Base-by-base conservation (phyloP, 768 basidiomycete species). In the Psilocybe tampanensis region DNA sequence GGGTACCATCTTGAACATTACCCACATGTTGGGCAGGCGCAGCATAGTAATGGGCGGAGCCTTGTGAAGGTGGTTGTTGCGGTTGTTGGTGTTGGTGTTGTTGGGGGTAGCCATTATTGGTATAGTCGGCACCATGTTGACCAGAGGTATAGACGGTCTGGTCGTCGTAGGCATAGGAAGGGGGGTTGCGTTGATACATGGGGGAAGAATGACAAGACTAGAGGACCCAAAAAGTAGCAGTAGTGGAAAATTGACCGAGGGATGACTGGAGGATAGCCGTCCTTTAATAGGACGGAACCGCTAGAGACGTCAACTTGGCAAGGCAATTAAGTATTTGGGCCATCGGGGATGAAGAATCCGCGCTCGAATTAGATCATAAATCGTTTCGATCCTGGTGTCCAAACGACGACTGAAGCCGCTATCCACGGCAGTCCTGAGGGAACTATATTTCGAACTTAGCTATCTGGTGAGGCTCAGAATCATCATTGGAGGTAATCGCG, bases 271-370 rank as follows among this genome's bases (percentile, higher is more conserved):
- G 62, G 59, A 52, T 64, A 64, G 60, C 36, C 36, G 74, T 70
- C 71, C 72, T 78, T 80, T 78, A 79, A 76, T 76, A 77, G 68
- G 66, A 71, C 72, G 76, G 72, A 69, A 64, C 72, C 73, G 70
- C 64, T 70, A 15, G 36, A 70, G 75, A 68, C 64, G 69, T 68
- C 69, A 72, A 74, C 70, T 74, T 75, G 72, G 75, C 68, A 76
- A 73, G 72, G 75, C 68, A 76, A 72, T 62, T 66, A 68, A 62
- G 63, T 67, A 69, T 62, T 66, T 66, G 64, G n/a, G 60, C 54
- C 66, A 65, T 69, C 70, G 68, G 70, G 69, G 71, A 64, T 67
- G 68, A 44, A 60, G 60, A 68, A 67, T 67, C 66, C 68, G 71
- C 69, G 56, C 44, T 47, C 51, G 70, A 74, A 64, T 67, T 68